Percentiles rank a stretch among this genome's conserved stretches.
phyloP scores from a whole-genome alignment of 2,329 filamentous ascomycete genomes.

The Didymosphaeria variabile region DNA sequence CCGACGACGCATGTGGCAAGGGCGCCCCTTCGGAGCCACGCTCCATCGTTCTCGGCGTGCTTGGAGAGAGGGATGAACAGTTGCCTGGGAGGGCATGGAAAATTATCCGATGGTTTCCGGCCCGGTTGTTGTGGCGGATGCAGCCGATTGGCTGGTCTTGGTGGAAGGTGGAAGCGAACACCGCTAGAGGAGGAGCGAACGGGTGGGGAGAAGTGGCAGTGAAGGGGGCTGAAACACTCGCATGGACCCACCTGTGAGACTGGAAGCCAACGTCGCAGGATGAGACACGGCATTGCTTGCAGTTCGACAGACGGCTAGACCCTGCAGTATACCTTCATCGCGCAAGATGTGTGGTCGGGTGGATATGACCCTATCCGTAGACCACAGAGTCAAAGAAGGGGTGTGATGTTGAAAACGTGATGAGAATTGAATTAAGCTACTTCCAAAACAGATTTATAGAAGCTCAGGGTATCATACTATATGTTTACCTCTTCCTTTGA shows the following conservation, averaged over 20 bases:
- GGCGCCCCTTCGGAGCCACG: neutral
- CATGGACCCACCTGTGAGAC: neutral
- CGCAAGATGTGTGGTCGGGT: neutral
- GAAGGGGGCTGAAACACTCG: neutral
- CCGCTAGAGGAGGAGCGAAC: slow-evolving; percentile 3
- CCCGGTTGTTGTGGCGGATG: neutral
- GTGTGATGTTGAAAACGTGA: neutral
- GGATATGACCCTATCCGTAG: neutral
- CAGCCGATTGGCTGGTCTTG: slow-evolving; percentile 4
- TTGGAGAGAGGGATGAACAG: neutral
- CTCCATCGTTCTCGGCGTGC: slow-evolving; percentile 2
- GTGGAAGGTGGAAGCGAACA: neutral
- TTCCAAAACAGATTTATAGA: neutral
- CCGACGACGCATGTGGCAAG: slow-evolving; percentile 6
- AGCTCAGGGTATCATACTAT: neutral
- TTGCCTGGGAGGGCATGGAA: slow-evolving; percentile 2
- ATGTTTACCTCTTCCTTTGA: neutral
- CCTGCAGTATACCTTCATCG: neutral
- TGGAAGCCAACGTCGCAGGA: neutral
- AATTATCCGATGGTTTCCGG: slow-evolving; percentile 5
- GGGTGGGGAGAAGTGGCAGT: slow-evolving; percentile 1
- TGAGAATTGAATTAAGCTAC: neutral
- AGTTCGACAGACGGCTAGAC: neutral
- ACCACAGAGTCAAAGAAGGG: neutral
- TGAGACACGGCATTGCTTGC: neutral